phyloP scores from a whole-genome alignment of 176 grass and related monocot species.

The Oropetium thomaeum region DNA sequence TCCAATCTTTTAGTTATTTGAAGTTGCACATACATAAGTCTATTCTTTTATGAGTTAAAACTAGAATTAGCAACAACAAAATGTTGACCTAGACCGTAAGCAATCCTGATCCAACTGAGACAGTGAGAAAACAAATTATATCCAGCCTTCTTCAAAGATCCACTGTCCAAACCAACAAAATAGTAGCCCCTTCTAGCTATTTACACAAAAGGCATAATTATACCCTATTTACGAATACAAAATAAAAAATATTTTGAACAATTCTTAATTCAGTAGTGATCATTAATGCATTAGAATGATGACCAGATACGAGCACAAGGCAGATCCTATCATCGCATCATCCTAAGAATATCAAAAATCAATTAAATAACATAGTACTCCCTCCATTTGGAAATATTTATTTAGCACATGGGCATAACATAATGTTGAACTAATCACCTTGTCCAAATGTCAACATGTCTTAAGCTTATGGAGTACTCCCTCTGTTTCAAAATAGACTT shows the following conservation, averaged over 20 bases:
- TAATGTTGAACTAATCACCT: too few relatives aligned
- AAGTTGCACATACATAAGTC: not conserved
- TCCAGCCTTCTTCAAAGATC: not conserved
- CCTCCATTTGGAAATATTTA: not conserved
- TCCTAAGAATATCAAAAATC: slow-evolving; percentile 3
- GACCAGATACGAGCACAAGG: not conserved
- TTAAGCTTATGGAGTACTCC: too few relatives aligned
- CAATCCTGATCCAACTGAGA: not conserved
- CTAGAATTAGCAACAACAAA: not conserved
- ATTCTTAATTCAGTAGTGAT: not conserved
- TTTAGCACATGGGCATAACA: too few relatives aligned
- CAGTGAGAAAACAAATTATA: not conserved
- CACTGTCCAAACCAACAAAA: not conserved
- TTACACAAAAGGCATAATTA: not conserved
- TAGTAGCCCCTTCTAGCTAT: not conserved
- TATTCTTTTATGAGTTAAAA: not conserved
- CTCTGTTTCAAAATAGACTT: too few relatives aligned
- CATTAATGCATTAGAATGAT: not conserved
- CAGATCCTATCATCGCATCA: not conserved
- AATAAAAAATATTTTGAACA: not conserved
- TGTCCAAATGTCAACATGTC: too few relatives aligned
- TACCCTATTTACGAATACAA: not conserved
- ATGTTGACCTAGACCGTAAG: not conserved
- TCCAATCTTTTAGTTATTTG: not conserved
- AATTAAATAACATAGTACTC: not conserved